These are phyloP conservation scores for Russula olivacea DNA, from an alignment of 768 basidiomycete genomes.

Conservation along the genomic window DNA sequence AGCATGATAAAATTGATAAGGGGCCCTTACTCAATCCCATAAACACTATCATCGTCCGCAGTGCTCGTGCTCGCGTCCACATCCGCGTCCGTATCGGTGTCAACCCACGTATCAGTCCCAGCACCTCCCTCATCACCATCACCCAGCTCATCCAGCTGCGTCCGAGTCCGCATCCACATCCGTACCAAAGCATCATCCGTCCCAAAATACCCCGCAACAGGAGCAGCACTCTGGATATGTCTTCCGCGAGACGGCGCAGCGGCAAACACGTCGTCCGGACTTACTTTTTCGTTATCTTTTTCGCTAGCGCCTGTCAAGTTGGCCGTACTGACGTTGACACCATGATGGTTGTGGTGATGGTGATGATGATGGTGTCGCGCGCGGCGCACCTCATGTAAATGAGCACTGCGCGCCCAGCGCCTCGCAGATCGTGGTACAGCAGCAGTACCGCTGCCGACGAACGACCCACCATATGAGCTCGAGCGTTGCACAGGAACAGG, in stretches of 20 bases:
- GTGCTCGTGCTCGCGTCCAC: neutral
- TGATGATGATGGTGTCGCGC: neutral
- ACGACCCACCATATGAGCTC: conserved; percentile 35
- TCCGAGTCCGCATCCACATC: neutral
- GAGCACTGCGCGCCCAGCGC: conserved; percentile 59
- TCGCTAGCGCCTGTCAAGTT: neutral
- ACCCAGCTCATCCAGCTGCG: neutral
- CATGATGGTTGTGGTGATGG: neutral
- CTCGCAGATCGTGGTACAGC: conserved; percentile 43
- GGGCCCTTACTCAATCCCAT: neutral
- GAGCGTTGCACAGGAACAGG: conserved; percentile 37
- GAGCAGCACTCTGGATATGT: neutral
- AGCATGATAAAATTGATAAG: too few species aligned
- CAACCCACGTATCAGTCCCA: conserved; percentile 20
- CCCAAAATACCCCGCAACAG: neutral
- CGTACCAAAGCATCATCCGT: neutral
- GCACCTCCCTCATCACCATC: neutral
- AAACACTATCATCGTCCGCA: neutral
- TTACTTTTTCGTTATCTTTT: neutral
- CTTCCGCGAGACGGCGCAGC: neutral
- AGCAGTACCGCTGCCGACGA: conserved; percentile 25
- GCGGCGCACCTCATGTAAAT: conserved; percentile 56
- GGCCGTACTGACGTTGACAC: neutral
- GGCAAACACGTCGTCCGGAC: conserved; percentile 8
- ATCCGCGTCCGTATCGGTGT: conserved; percentile 22